phyloP scores from a whole-genome alignment of 805 yeast species.

The Metschnikowia arizonensis region DNA sequence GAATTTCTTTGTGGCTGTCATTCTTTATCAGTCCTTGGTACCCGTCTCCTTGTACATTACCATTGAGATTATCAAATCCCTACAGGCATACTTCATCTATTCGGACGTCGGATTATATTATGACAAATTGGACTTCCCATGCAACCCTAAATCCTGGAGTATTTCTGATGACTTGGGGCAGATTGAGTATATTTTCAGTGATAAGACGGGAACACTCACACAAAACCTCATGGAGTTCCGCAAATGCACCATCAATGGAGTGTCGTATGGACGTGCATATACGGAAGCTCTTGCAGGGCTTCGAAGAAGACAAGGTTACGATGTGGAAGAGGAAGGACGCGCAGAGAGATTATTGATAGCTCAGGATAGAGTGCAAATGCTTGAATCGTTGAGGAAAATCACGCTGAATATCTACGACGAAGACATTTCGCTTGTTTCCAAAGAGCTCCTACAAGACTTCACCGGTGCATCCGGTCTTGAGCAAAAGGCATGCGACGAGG shows the following conservation, averaged over 20 bases:
- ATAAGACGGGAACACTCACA: constrained; percentile 80
- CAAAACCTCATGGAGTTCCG: constrained; percentile 82
- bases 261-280: constrained; percentile 67
- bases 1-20: constrained; percentile 66
- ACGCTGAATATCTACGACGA: constrained; percentile 39
- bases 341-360: constrained; percentile 51
- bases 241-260: constrained; percentile 67
- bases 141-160: constrained; percentile 79
- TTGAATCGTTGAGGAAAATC: constrained; percentile 27
- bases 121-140: constrained; percentile 64
- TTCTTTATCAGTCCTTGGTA: constrained; percentile 70
- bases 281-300: constrained; percentile 76
- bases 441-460: constrained; percentile 60
- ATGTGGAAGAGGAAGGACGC: constrained; percentile 47
- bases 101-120: constrained; percentile 70
- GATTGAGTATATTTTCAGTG: constrained; percentile 76
- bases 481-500: constrained; percentile 61
- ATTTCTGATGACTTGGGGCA: constrained; percentile 83
- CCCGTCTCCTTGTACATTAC: constrained; percentile 79
- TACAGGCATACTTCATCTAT: constrained; percentile 71
- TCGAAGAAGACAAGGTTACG: constrained; percentile 60
- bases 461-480: constrained; percentile 44
- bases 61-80: constrained; percentile 72
- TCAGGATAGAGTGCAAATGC: constrained; percentile 58
- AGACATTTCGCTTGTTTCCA: constrained; percentile 67